Evolutionary conservation across 1,284 basidiomycete species (phyloP), one percentile per base, ranked within the genome.

Genomic region (Cerrena zonata): DNA sequence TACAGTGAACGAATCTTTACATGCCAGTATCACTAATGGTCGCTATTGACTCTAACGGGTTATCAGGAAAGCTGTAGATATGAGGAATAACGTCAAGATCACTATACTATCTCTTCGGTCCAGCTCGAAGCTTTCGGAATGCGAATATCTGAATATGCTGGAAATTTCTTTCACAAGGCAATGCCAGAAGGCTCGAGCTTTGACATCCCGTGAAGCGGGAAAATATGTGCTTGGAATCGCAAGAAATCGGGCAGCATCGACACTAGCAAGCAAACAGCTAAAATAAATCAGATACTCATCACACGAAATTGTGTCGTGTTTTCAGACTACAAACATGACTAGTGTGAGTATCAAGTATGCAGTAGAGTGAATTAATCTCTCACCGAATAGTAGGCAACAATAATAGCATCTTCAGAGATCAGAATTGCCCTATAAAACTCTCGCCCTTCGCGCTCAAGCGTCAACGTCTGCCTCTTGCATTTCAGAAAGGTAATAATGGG

Each of bases 331-430:
- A 15, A 34, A n/a, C n/a, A n/a, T 34, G 30, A 34, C 30, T 7
- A 15, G 15, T 15, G 30, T 34, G 7, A 34, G 30, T 34, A 34
- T 7, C 7, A 34, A 34, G 15, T 15, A 34, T 15, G 7, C 7
- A 15, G 30, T 7, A 34, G 15, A 34, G 30, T 15, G 30, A 34
- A 15, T 34, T 34, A 15, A 34, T 7, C 30, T 34, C 15, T 7
- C 30, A 34, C 7, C 15, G 30, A 7, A 34, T 34, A 7, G 30
- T n/a, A n/a, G 25, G 81, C 75, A 11, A 79, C 60, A 42, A 82
- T 62, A 4, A 82, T 58, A 53, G 65, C 68, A 61, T 83, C 80
- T 61, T 81, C 79, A 55, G 70, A 75, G 64, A 79, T 72, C 74
- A 83, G 74, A 11, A 70, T 72, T 34, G 65, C 61, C 56, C 64